Conservation (phyloP, 306 rosid genomes). For the Quercus cerris region DNA sequence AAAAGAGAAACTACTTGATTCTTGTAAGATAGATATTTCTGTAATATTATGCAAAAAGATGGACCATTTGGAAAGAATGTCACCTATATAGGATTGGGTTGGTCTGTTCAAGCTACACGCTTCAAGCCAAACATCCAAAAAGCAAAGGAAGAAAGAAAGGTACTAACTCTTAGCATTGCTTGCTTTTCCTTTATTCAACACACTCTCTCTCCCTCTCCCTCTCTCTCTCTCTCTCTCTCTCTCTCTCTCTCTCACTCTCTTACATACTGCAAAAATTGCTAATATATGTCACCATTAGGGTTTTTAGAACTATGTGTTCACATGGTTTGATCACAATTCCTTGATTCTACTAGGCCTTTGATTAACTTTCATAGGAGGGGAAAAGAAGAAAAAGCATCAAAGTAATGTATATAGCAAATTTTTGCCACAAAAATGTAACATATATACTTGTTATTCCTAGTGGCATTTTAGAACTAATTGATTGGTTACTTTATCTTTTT, state of each 20-base stretch:
- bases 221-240: neutral
- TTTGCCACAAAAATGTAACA: no score
- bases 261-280: neutral
- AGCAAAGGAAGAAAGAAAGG: no score
- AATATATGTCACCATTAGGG: neutral
- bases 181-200: neutral
- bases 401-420: no score
- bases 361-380: no score
- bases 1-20: no score
- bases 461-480: neutral
- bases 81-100: neutral
- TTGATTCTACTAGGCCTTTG: no score
- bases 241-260: neutral
- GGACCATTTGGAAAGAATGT: neutral
- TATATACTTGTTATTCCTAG: neutral
- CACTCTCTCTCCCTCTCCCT: neutral
- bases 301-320: neutral
- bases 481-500: neutral
- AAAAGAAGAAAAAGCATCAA: no score
- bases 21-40: neutral
- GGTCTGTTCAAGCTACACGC: neutral
- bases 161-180: neutral
- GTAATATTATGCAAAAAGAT: neutral
- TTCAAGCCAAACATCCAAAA: neutral
- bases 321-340: no score